These are phyloP conservation scores for Moricandia arvensis DNA, from an alignment of 345 rosid genomes.

Conservation along the genomic window DNA sequence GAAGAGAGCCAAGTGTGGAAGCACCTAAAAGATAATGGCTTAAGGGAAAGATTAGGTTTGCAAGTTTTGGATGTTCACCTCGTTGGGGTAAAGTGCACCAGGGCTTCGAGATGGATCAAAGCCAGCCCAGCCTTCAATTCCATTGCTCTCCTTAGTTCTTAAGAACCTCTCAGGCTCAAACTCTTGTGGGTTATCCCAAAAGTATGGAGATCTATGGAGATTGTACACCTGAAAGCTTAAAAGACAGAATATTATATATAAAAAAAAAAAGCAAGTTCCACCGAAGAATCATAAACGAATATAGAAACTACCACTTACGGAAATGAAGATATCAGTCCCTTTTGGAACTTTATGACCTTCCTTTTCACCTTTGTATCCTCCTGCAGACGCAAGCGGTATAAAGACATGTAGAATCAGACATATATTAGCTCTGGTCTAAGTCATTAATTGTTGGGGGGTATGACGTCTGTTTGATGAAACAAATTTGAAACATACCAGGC, in stretches of 20 bases:
- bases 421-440: background rate
- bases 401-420: background rate
- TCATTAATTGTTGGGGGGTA: background rate
- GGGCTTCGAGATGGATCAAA: conserved; percentile 91
- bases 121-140: conserved; percentile 86
- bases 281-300: background rate
- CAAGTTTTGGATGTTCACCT: conserved; percentile 44
- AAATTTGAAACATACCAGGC: conserved; percentile 53
- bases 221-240: conserved; percentile 64
- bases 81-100: conserved; percentile 86
- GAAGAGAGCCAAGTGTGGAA: background rate
- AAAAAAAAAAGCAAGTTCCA: background rate
- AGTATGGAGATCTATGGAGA: conserved; percentile 89
- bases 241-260: background rate
- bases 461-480: background rate
- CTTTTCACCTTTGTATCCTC: conserved; percentile 74
- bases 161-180: conserved; percentile 85
- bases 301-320: conserved; percentile 48
- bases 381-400: conserved; percentile 35
- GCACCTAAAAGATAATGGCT: background rate
- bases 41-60: background rate
- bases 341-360: conserved; percentile 70
- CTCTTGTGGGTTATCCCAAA: conserved; percentile 74
- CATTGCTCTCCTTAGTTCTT: conserved; percentile 48
- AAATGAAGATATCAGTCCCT: conserved; percentile 87